phyloP scores from a whole-genome alignment of 306 rosid genomes.

The Cicer judaicum region DNA sequence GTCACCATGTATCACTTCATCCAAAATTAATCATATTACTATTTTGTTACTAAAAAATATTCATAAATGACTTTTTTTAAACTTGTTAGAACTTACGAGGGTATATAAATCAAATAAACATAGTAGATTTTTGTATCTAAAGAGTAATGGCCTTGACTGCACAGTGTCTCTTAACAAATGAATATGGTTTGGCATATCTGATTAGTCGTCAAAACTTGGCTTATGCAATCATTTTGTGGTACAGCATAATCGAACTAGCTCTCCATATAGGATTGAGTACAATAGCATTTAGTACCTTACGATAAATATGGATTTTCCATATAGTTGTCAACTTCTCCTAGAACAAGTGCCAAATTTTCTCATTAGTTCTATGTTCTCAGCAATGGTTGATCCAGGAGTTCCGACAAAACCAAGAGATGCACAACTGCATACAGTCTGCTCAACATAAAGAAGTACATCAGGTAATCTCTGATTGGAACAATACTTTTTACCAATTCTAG shows the following conservation, averaged over 20 bases:
- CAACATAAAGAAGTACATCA: constrained; percentile 73
- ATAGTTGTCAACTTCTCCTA: constrained; percentile 37
- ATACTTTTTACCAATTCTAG: constrained; percentile 48
- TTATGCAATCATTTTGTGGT: background rate
- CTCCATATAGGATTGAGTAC: background rate
- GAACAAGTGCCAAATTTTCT: constrained; percentile 60
- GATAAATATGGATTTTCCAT: constrained; percentile 26
- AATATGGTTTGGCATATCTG: constrained; percentile 10
- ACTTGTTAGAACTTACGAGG: too few relatives aligned
- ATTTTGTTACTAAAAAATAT: too few relatives aligned
- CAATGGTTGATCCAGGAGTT: constrained; percentile 85
- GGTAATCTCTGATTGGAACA: constrained; percentile 60
- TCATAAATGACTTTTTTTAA: too few relatives aligned
- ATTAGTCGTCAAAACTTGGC: constrained; percentile 9
- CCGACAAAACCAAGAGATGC: constrained; percentile 91
- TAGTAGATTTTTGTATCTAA: constrained; percentile 21
- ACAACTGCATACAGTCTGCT: constrained; percentile 82
- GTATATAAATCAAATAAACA: background rate
- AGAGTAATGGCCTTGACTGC: constrained; percentile 15
- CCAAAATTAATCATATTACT: too few relatives aligned
- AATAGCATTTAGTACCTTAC: constrained; percentile 13
- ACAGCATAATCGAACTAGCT: background rate
- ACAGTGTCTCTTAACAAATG: constrained; percentile 34
- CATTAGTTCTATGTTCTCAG: constrained; percentile 78
- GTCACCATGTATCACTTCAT: too few relatives aligned